Evolutionary conservation across 2,329 filamentous ascomycete genomes (phyloP).

Genomic region (Emmonsia crescens): DNA sequence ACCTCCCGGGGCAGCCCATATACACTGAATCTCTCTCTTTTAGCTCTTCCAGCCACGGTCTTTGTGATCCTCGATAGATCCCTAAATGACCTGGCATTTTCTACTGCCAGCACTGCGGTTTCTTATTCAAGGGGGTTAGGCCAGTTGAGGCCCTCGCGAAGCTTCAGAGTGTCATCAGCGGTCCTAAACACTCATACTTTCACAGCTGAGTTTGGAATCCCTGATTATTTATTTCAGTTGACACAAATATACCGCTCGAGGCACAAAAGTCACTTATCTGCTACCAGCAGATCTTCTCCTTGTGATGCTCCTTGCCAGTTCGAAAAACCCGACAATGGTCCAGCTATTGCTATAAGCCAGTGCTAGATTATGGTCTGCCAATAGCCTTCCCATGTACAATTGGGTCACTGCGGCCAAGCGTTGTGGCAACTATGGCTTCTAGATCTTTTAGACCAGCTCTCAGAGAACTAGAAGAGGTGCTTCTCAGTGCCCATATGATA

Average conservation of each 20-base stretch:
- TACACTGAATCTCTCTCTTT: not conserved
- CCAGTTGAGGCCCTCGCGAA: not conserved
- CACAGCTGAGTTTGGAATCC: not conserved
- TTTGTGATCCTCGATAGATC: not conserved
- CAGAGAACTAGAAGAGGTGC: not conserved
- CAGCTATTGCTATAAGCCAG: not conserved
- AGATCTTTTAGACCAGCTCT: not conserved
- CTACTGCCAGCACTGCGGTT: not conserved
- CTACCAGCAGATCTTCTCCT: not conserved
- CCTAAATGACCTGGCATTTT: not conserved
- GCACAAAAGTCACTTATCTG: not conserved
- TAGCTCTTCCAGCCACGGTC: not conserved
- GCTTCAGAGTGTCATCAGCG: not conserved
- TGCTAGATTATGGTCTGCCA: not conserved
- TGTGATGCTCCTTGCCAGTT: not conserved
- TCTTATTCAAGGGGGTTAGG: too few relatives aligned
- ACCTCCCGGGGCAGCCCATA: not conserved
- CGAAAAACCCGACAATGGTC: not conserved
- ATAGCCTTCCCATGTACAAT: not conserved
- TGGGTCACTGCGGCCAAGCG: not conserved
- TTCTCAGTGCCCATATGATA: not conserved
- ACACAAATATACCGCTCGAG: not conserved
- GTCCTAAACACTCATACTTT: not conserved
- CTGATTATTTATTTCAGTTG: not conserved
- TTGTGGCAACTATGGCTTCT: not conserved